These are phyloP conservation scores for Rhodotorula paludigena DNA, from an alignment of 768 basidiomycete genomes.

Conservation along the genomic window DNA sequence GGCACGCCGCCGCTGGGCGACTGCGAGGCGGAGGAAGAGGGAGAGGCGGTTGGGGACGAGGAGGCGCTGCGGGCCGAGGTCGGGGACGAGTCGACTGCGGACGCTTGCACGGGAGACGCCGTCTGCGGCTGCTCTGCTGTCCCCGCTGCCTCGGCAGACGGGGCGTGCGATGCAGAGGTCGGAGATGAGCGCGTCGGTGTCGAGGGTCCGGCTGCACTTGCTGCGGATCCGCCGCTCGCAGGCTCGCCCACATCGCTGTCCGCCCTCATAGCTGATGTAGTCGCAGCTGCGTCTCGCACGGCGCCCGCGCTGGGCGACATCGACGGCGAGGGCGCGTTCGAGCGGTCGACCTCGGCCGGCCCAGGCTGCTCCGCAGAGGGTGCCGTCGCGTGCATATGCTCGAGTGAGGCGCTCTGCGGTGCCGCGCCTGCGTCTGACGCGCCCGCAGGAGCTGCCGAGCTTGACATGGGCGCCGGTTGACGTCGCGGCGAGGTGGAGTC, in stretches of 20 bases:
- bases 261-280: too few relatives aligned
- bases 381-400: background rate
- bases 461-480: too few relatives aligned
- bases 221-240: background rate
- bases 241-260: background rate
- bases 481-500: too few relatives aligned
- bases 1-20: background rate
- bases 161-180: background rate
- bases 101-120: background rate
- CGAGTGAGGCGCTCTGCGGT: background rate
- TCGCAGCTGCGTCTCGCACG: too few relatives aligned
- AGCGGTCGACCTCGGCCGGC: background rate
- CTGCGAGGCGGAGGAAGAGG: slow-evolving; percentile 4
- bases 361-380: background rate
- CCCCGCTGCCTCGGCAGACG: background rate
- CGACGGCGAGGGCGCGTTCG: background rate
- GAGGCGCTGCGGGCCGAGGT: slow-evolving; percentile 1
- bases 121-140: background rate
- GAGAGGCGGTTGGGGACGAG: background rate
- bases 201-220: background rate
- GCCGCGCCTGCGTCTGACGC: too few relatives aligned
- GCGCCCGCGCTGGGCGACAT: too few relatives aligned
- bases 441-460: too few relatives aligned
- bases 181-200: background rate
- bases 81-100: background rate